These are phyloP conservation scores for Fagopyrum tataricum DNA, from an alignment of 148 eudicot species.

Conservation along the genomic window DNA sequence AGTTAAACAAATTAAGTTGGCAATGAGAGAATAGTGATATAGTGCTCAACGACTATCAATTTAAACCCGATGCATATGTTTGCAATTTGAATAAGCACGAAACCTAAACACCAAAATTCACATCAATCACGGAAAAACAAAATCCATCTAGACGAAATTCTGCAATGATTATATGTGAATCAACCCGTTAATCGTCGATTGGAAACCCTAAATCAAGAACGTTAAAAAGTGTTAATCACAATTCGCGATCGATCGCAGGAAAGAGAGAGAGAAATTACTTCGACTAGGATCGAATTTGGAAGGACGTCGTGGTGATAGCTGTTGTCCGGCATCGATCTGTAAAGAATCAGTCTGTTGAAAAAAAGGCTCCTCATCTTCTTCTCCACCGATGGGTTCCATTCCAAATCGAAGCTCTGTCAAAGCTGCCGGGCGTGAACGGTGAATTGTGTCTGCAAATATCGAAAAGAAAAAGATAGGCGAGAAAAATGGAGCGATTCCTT, in stretches of 20 bases:
- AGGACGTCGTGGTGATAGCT: conserved; percentile 21
- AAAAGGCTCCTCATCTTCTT: conserved; percentile 7
- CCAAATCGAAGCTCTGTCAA: no score
- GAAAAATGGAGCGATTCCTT: no score
- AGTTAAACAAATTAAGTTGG: not conserved
- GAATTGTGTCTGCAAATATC: no score
- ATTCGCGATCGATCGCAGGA: not conserved
- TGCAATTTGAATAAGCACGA: no score
- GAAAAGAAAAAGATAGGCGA: no score
- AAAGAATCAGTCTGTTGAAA: not conserved
- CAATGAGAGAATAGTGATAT: no score
- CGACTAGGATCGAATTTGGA: conserved; percentile 60
- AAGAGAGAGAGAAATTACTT: conserved; percentile 43
- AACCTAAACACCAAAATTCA: not conserved
- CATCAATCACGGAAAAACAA: not conserved
- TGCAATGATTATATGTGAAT: not conserved
- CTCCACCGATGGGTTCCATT: conserved; percentile 6
- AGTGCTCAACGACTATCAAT: no score
- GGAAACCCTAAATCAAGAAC: not conserved
- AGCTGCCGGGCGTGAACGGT: no score
- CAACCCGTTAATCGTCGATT: not conserved
- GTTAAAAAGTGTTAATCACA: not conserved
- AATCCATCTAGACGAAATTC: not conserved
- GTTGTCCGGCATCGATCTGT: not conserved
- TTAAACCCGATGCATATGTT: not conserved